A percentile compares a stretch with the other conserved stretches of the same genome.
phyloP scores from a whole-genome alignment of 768 basidiomycete genomes.

The Lactarius pseudohatsudake region DNA sequence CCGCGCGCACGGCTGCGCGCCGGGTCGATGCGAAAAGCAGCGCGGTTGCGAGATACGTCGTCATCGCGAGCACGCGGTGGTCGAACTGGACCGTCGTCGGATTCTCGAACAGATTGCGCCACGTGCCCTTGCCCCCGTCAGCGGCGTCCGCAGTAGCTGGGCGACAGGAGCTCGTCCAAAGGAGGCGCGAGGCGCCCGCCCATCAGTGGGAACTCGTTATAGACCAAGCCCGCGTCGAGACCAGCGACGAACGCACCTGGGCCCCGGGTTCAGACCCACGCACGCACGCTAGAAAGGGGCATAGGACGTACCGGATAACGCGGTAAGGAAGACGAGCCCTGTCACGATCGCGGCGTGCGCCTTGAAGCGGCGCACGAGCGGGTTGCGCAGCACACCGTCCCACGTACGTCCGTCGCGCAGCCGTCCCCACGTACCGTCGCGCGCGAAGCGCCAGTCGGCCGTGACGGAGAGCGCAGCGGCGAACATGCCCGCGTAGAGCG shows the following conservation, averaged over 20 bases:
- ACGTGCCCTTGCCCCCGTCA: conserved; percentile 57
- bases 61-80: conserved; percentile 89
- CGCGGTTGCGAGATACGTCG: conserved; percentile 74
- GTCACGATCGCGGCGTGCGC: conserved; percentile 60
- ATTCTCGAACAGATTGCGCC: conserved; percentile 96
- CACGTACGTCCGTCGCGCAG: conserved; percentile 43
- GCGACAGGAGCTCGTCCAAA: conserved; percentile 54
- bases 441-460: conserved; percentile 76
- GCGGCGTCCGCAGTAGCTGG: conserved; percentile 61
- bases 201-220: conserved; percentile 43
- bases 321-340: conserved; percentile 85
- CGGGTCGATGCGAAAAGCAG: conserved; percentile 60
- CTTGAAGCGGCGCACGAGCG: conserved; percentile 57
- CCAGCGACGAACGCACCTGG: conserved; percentile 97
- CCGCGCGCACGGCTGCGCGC: conserved; percentile 44
- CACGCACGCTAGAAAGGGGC: background rate
- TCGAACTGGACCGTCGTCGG: conserved; percentile 98
- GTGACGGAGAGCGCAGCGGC: conserved; percentile 70
- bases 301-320: conserved; percentile 69
- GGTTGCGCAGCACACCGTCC: conserved; percentile 52
- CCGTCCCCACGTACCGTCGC: conserved; percentile 58
- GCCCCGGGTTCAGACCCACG: background rate
- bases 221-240: conserved; percentile 92
- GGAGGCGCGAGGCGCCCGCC: no score
- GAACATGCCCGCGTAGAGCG: conserved; percentile 94